Percentiles rank a stretch among this genome's conserved stretches.
These are phyloP conservation scores for Fusarium chlamydosporum DNA, from an alignment of 2,329 filamentous ascomycete genomes.

Conservation along the genomic window DNA sequence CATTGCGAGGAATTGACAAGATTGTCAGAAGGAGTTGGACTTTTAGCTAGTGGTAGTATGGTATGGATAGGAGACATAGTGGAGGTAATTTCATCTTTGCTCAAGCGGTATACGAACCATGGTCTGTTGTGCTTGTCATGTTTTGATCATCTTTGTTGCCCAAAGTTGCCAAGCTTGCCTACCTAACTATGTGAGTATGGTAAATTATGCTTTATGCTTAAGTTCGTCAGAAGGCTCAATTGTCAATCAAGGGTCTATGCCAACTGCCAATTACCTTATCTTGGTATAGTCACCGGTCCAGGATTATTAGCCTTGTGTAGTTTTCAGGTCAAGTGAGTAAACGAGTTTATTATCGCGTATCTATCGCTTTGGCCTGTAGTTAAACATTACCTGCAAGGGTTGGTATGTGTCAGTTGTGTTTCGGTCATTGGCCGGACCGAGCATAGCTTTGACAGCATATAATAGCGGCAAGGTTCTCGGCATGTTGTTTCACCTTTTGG, in stretches of 20 bases:
- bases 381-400: slow-evolving; percentile 23
- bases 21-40: slow-evolving; percentile 42
- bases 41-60: slow-evolving; percentile 18
- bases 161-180: background rate
- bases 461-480: slow-evolving; percentile 12
- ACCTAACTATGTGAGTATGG: background rate
- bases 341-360: slow-evolving; percentile 10
- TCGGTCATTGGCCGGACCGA: slow-evolving; percentile 29
- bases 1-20: slow-evolving; percentile 27
- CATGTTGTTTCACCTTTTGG: slow-evolving; percentile 26
- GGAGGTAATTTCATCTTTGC: slow-evolving; percentile 45
- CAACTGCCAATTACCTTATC: background rate
- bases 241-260: background rate
- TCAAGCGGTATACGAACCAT: slow-evolving; percentile 19
- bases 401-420: slow-evolving; percentile 31
- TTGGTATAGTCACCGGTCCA: background rate
- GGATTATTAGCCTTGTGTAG: background rate
- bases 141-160: background rate
- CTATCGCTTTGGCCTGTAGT: slow-evolving; percentile 2
- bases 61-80: slow-evolving; percentile 25
- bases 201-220: background rate
- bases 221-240: background rate
- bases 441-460: slow-evolving; percentile 3
- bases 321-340: background rate
- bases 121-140: slow-evolving; percentile 11